These are phyloP conservation scores for Populus euphratica DNA, from an alignment of 345 rosid genomes.

Conservation along the genomic window DNA sequence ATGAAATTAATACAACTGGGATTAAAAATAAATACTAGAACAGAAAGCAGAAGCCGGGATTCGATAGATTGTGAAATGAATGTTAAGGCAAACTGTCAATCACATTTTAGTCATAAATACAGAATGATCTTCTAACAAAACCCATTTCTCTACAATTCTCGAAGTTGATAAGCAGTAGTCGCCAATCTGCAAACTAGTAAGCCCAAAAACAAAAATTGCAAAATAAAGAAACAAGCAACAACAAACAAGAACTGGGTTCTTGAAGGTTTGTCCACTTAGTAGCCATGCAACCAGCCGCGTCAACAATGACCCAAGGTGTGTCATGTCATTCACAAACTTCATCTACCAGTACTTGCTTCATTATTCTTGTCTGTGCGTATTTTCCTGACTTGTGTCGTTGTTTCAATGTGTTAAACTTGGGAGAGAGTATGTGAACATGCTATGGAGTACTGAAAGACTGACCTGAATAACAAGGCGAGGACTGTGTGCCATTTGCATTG, in stretches of 20 bases:
- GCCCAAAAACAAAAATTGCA: background rate
- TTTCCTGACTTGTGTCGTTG: background rate
- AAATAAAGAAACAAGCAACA: background rate
- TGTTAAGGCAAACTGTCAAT: background rate
- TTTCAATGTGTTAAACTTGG: background rate
- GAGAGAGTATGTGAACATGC: background rate
- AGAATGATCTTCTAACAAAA: background rate
- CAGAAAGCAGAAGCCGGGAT: background rate
- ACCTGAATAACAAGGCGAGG: slow-evolving; percentile 51
- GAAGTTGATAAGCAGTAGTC: too few relatives aligned
- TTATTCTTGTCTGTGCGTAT: background rate
- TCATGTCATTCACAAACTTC: background rate
- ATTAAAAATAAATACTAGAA: background rate
- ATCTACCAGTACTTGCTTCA: background rate
- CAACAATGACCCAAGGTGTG: background rate
- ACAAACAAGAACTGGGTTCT: background rate
- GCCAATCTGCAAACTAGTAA: background rate
- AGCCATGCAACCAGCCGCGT: background rate
- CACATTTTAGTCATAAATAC: too few relatives aligned
- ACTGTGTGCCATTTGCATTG: slow-evolving; percentile 45
- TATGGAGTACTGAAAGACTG: background rate
- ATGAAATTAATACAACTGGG: background rate
- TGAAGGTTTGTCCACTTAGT: background rate
- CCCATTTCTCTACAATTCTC: background rate
- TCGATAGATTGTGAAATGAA: background rate